Conservation (phyloP, 805 yeast species). For the Candida manassasensis region DNA sequence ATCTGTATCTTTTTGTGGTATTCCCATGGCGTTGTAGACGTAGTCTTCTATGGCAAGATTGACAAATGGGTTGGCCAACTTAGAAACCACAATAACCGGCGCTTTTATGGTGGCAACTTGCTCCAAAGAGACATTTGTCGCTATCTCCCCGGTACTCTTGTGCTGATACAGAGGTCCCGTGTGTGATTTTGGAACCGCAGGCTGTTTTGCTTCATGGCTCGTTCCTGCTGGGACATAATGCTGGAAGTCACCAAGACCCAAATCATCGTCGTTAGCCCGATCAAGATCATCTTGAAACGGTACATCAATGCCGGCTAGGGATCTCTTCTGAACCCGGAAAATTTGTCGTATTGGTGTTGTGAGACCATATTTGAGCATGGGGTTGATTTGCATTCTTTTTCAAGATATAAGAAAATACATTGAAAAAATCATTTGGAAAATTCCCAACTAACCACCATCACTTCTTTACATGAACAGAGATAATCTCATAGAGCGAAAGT, state of each 20-base stretch:
- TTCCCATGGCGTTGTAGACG: slow-evolving; percentile 62
- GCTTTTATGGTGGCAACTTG: slow-evolving; percentile 8
- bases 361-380: slow-evolving; percentile 1
- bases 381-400: no score
- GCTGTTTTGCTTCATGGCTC: no score
- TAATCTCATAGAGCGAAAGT: slow-evolving; percentile 41
- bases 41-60: slow-evolving; percentile 83
- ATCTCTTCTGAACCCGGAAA: slow-evolving; percentile 3
- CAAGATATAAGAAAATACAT: no score
- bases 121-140: not conserved
- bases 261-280: slow-evolving; percentile 29
- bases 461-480: slow-evolving; percentile 46
- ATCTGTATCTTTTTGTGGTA: slow-evolving; percentile 13
- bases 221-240: slow-evolving; percentile 27
- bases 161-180: no score
- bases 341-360: not conserved
- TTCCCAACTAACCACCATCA: no score
- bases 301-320: slow-evolving; percentile 16
- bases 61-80: slow-evolving; percentile 57
- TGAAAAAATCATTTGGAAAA: no score
- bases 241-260: slow-evolving; percentile 35
- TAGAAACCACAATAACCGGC: slow-evolving; percentile 59
- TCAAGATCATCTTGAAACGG: slow-evolving; percentile 40
- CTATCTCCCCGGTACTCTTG: no score
- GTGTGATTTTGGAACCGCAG: no score